phyloP scores from a whole-genome alignment of 345 rosid species.

The Luvunga scandens region DNA sequence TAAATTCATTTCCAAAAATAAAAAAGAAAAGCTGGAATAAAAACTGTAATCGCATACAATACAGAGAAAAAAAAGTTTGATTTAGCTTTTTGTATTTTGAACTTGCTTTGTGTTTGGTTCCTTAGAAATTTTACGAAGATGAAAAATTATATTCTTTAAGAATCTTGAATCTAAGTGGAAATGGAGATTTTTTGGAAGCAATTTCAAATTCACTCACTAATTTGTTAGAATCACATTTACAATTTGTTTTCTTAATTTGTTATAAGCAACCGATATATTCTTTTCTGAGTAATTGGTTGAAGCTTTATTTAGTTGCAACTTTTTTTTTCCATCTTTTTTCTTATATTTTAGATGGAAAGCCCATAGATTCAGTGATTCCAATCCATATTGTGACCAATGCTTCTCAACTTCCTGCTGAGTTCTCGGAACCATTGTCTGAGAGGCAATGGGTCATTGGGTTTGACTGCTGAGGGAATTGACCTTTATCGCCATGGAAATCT shows the following conservation, averaged over 20 bases:
- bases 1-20: neutral
- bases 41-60: neutral
- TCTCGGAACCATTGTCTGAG: slow-evolving; percentile 65
- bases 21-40: neutral
- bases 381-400: slow-evolving; percentile 60
- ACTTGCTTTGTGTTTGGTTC: slow-evolving; percentile 4
- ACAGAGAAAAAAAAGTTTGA: neutral
- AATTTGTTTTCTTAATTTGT: neutral
- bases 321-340: neutral
- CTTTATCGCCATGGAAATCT: slow-evolving; percentile 76
- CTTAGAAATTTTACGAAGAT: neutral
- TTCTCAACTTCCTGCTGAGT: slow-evolving; percentile 75
- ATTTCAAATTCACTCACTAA: neutral
- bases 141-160: neutral
- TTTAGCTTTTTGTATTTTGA: neutral
- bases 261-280: neutral
- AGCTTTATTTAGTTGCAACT: neutral
- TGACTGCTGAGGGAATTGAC: slow-evolving; percentile 88
- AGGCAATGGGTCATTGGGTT: slow-evolving; percentile 27
- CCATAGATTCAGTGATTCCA: slow-evolving; percentile 50
- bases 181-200: neutral
- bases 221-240: neutral
- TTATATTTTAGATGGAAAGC: slow-evolving; percentile 37
- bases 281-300: neutral
- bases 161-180: neutral